Conservation (phyloP, 1,139 yeast genomes). For the Lodderomyces parapsilosis region DNA sequence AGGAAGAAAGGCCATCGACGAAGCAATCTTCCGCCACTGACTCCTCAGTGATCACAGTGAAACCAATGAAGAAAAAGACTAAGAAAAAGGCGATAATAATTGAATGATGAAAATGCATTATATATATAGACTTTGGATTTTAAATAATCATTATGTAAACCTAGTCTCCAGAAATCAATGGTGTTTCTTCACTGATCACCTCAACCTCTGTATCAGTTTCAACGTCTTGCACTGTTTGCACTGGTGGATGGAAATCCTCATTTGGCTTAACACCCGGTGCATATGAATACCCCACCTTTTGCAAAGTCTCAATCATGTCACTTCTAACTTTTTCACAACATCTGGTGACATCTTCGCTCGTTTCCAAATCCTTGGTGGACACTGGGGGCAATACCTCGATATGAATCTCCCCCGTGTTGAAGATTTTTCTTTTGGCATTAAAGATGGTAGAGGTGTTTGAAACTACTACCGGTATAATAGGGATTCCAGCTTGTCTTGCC, state of each 20-base stretch:
- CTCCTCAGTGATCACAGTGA: slow-evolving; percentile 18
- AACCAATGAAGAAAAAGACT: slow-evolving; percentile 30
- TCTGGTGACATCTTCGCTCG: slow-evolving; percentile 57
- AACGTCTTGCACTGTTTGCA: slow-evolving; percentile 10
- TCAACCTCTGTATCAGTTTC: slow-evolving; percentile 18
- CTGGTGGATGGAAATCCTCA: slow-evolving; percentile 10
- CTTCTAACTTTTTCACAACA: slow-evolving; percentile 41
- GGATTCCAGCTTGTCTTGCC: slow-evolving; percentile 89
- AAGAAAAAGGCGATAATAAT: slow-evolving; percentile 33
- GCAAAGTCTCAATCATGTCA: slow-evolving; percentile 29
- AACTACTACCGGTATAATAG: slow-evolving; percentile 83
- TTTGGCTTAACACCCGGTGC: slow-evolving; percentile 12
- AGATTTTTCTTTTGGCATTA: slow-evolving; percentile 54
- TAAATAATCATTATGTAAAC: slow-evolving; percentile 1
- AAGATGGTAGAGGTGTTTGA: slow-evolving; percentile 79
- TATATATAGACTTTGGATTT: too few species aligned
- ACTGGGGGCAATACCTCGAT: slow-evolving; percentile 71
- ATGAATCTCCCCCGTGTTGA: slow-evolving; percentile 61
- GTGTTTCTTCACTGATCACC: slow-evolving; percentile 19
- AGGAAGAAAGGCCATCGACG: slow-evolving; percentile 11
- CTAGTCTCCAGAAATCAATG: slow-evolving; percentile 18
- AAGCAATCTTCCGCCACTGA: not conserved
- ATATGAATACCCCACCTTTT: slow-evolving; percentile 35
- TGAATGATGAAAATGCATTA: slow-evolving; percentile 15
- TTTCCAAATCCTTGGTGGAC: slow-evolving; percentile 50